phyloP scores from a whole-genome alignment of 805 yeast species.

The Barnettozyma vustinii region DNA sequence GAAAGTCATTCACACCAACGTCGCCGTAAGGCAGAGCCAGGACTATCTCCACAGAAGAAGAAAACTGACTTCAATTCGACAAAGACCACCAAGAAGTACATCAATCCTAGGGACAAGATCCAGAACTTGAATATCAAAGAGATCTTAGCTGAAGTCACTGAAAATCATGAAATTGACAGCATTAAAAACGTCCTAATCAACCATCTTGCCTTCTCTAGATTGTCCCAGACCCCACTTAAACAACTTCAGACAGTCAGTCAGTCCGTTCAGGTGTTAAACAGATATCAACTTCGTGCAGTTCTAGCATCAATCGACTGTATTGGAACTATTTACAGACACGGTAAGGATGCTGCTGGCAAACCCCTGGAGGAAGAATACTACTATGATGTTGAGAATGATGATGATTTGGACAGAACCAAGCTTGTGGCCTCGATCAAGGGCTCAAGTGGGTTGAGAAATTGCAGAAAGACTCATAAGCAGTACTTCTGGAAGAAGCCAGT shows the following conservation, averaged over 20 bases:
- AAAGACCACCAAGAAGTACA: conserved; percentile 7
- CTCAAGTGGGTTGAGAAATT: conserved; percentile 71
- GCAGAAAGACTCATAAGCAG: conserved; percentile 91
- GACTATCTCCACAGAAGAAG: conserved; percentile 26
- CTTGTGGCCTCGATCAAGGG: conserved; percentile 79
- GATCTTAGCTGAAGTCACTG: conserved; percentile 26
- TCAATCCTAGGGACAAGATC: conserved; percentile 23
- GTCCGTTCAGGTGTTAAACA: conserved; percentile 41
- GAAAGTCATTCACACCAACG: conserved; percentile 13
- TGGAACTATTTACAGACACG: conserved; percentile 84
- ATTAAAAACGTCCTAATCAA: conserved; percentile 66
- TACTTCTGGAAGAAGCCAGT: conserved; percentile 44
- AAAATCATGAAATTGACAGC: conserved; percentile 37
- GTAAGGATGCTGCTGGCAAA: conserved; percentile 96
- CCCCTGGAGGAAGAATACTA: conserved; percentile 91
- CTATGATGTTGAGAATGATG: conserved; percentile 79
- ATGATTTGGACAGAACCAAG: conserved; percentile 59
- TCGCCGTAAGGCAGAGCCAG: conserved; percentile 29
- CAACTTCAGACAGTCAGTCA: conserved; percentile 59
- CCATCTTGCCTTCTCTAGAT: conserved; percentile 84
- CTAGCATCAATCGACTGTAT: conserved; percentile 49
- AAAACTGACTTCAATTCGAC: conserved; percentile 15
- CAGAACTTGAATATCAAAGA: conserved; percentile 25
- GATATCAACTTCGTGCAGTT: conserved; percentile 40
- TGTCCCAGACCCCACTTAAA: conserved; percentile 83